Conservation (phyloP, 2,329 filamentous ascomycete species). For the Zymoseptoria tritici region DNA sequence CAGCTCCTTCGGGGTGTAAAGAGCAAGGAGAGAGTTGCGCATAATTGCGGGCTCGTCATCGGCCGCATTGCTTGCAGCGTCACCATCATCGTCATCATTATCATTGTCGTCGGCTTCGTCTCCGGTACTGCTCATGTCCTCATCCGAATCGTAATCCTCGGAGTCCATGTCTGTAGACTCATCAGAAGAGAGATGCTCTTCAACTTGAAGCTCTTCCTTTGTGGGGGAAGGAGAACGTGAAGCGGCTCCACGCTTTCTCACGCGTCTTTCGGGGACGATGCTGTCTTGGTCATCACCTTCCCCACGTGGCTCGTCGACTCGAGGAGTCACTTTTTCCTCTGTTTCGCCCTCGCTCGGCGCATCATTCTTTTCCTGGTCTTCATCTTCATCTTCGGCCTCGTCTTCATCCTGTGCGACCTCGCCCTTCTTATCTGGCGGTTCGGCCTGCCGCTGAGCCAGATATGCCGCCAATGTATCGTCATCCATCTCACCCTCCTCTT, state of each 20-base stretch:
- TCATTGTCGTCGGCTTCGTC: conserved; percentile 29
- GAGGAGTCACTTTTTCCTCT: conserved; percentile 6
- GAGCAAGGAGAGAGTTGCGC: conserved; percentile 18
- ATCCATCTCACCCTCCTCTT: conserved; percentile 48
- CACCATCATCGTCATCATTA: conserved; percentile 23
- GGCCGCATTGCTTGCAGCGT: conserved; percentile 17
- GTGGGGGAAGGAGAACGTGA: conserved; percentile 1
- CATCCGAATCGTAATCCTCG: conserved; percentile 29
- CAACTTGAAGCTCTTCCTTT: conserved; percentile 34
- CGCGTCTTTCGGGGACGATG: background rate
- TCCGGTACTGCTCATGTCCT: conserved; percentile 30
- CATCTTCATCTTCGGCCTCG: conserved; percentile 10
- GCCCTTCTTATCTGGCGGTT: conserved; percentile 22
- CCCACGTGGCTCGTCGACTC: conserved; percentile 1
- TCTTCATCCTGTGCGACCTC: conserved; percentile 26
- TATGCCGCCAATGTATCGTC: conserved; percentile 37
- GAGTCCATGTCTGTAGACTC: conserved; percentile 34
- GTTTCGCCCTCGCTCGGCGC: conserved; percentile 4
- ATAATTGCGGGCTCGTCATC: conserved; percentile 13
- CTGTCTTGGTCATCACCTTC: conserved; percentile 1
- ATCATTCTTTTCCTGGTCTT: conserved; percentile 3
- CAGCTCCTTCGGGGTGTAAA: conserved; percentile 23
- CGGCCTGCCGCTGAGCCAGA: conserved; percentile 21
- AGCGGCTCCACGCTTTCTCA: background rate
- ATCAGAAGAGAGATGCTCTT: conserved; percentile 31